Evolutionary conservation across 495 filamentous ascomycete genomes (phyloP).

Genomic region (Echria macrotheca): DNA sequence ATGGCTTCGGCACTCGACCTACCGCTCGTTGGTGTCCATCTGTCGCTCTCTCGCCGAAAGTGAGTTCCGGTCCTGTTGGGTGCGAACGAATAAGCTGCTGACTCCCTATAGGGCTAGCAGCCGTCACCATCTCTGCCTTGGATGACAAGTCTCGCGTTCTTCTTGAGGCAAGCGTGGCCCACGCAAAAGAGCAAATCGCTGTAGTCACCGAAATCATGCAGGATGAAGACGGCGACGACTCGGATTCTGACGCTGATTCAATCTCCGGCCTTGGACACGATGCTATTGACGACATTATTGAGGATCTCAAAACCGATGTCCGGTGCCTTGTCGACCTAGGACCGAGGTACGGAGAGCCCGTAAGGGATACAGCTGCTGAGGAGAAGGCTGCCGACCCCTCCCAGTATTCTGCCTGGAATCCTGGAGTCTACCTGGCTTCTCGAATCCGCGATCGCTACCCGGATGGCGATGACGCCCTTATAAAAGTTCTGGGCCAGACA

Average conservation of each 20-base stretch:
- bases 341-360: background rate
- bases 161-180: too few species aligned
- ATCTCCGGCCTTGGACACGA: background rate
- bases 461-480: background rate
- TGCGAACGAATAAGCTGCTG: too few species aligned
- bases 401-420: background rate
- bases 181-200: too few species aligned
- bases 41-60: background rate
- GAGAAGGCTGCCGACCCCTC: background rate
- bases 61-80: too few species aligned
- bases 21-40: background rate
- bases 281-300: background rate
- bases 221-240: background rate
- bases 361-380: background rate
- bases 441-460: background rate
- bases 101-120: too few species aligned
- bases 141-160: too few species aligned
- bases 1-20: background rate
- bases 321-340: slow-evolving; percentile 4
- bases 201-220: background rate
- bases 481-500: background rate
- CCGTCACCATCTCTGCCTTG: too few species aligned
- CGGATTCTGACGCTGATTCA: background rate
- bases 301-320: background rate
- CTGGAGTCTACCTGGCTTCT: background rate